A percentile compares a stretch with the other conserved stretches of the same genome.
phyloP scores from a whole-genome alignment of 768 basidiomycete species.

The Suillus variegatus region DNA sequence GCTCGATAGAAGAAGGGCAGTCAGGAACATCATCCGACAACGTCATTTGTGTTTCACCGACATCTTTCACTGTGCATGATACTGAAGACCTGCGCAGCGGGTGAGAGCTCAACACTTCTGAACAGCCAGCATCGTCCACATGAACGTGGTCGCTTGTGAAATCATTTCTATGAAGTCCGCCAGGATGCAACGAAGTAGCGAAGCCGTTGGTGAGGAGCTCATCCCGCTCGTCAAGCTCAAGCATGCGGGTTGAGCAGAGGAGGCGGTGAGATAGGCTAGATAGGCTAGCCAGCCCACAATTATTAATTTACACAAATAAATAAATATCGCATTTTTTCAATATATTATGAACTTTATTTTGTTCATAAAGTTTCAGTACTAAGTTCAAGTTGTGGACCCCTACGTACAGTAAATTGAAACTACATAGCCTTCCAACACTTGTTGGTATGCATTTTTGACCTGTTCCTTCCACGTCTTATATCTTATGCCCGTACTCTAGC shows the following conservation, averaged over 20 bases:
- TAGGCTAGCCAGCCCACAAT: not conserved
- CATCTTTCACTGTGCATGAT: not conserved
- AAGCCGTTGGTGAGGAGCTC: slow-evolving; percentile 23
- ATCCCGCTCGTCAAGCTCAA: slow-evolving; percentile 23
- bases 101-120: not conserved
- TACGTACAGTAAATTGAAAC: not conserved
- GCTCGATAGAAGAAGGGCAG: too few species aligned
- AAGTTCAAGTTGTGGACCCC: not conserved
- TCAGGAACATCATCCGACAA: not conserved
- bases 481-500: not conserved
- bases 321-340: not conserved
- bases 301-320: not conserved
- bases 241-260: slow-evolving; percentile 21
- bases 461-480: not conserved
- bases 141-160: not conserved
- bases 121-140: not conserved
- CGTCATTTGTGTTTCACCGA: too few species aligned
- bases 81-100: not conserved
- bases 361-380: not conserved
- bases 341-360: not conserved
- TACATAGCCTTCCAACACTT: not conserved
- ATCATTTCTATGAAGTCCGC: not conserved
- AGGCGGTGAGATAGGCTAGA: slow-evolving; percentile 11
- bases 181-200: not conserved
- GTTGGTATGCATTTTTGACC: not conserved